These are phyloP conservation scores for Calonectria pteridis DNA, from an alignment of 2,329 filamentous ascomycete species.

Conservation along the genomic window DNA sequence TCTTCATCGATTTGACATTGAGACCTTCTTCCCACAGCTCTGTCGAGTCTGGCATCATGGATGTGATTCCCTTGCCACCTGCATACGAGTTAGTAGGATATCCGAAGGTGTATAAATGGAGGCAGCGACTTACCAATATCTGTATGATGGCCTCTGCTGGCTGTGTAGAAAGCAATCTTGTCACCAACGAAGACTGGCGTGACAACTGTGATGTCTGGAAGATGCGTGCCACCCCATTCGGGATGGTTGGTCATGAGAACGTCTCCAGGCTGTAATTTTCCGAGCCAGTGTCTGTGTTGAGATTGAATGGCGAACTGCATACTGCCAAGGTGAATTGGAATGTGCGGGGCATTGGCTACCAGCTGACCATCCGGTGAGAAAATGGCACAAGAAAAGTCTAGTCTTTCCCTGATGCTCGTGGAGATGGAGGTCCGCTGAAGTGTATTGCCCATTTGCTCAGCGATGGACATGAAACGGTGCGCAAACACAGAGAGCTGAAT, in stretches of 20 bases:
- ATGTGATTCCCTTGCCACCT: conserved; percentile 52
- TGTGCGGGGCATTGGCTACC: conserved; percentile 50
- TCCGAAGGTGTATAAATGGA: not conserved
- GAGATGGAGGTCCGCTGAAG: conserved; percentile 68
- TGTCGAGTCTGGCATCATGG: conserved; percentile 57
- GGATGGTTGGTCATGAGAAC: conserved; percentile 57
- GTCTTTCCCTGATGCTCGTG: conserved; percentile 59
- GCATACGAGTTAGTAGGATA: not conserved
- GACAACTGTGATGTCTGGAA: conserved; percentile 57
- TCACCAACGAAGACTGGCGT: conserved; percentile 52
- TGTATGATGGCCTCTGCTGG: conserved; percentile 51
- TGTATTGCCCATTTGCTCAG: conserved; percentile 70
- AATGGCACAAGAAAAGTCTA: conserved; percentile 58
- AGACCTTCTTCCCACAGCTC: conserved; percentile 60
- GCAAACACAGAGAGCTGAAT: conserved; percentile 67
- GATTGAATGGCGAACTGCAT: conserved; percentile 57
- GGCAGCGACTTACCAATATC: conserved; percentile 46
- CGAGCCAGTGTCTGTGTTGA: conserved; percentile 51
- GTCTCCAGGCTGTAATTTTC: conserved; percentile 53
- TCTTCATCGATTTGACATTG: conserved; percentile 53
- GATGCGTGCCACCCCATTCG: conserved; percentile 53
- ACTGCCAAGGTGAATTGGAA: conserved; percentile 57
- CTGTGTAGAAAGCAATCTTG: conserved; percentile 53
- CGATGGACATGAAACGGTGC: conserved; percentile 70
- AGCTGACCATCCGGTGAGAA: conserved; percentile 57